phyloP scores from a whole-genome alignment of 106 monocot genomes.

The Dioscorea dumetorum region DNA sequence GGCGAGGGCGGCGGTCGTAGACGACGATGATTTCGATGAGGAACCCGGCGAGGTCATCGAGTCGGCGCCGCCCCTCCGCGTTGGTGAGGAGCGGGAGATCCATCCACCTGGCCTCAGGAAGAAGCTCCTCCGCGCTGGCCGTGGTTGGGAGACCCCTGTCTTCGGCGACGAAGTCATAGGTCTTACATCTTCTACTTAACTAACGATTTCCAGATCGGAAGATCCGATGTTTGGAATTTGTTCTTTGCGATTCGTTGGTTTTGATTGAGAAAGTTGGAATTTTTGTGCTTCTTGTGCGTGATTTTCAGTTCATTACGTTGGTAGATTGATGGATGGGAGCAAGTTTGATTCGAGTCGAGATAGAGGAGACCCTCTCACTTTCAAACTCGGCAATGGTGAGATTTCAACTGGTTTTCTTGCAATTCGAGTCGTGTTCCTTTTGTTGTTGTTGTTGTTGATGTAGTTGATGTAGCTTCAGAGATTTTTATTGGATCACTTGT shows the following conservation, averaged over 20 bases:
- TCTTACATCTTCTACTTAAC: background rate
- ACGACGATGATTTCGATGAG: constrained; percentile 31
- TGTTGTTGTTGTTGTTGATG: too few species aligned
- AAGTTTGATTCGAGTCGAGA: constrained; percentile 39
- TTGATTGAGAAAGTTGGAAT: background rate
- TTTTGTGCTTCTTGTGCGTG: background rate
- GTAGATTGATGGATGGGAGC: constrained; percentile 31
- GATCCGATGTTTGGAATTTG: too few species aligned
- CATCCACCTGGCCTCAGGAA: constrained; percentile 32
- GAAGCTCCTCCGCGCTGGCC: constrained; percentile 52
- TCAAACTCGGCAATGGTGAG: constrained; percentile 47
- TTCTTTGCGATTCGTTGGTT: too few species aligned
- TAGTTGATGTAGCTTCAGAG: background rate
- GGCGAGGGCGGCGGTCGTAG: constrained; percentile 23
- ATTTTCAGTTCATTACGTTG: constrained; percentile 50
- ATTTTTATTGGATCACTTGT: too few species aligned
- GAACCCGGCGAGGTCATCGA: constrained; percentile 69
- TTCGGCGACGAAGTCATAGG: constrained; percentile 63
- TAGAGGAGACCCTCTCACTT: constrained; percentile 33
- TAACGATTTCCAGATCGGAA: too few species aligned
- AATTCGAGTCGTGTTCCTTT: background rate
- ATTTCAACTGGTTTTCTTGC: background rate
- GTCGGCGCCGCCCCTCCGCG: constrained; percentile 54
- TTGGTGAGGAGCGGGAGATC: constrained; percentile 67
- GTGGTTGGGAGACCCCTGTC: constrained; percentile 50